Evolutionary conservation across 1,139 yeast species (phyloP).

Genomic region (Yamadazyma mexicana): DNA sequence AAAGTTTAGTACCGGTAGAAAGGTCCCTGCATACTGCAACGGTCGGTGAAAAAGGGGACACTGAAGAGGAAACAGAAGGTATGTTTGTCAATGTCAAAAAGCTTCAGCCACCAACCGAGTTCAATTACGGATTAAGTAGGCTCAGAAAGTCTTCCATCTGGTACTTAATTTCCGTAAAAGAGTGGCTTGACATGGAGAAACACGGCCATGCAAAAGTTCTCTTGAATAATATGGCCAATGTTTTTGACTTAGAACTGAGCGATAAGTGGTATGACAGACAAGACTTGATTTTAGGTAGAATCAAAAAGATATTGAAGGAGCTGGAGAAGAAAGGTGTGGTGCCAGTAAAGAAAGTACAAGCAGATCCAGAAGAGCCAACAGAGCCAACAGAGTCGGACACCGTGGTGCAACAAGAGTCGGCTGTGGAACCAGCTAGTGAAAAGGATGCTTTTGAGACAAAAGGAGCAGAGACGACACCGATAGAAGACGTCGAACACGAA

Average conservation of each 20-base stretch:
- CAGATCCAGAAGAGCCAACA: background rate
- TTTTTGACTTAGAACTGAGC: conserved; percentile 22
- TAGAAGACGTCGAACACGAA: too few relatives aligned
- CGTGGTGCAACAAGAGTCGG: too few relatives aligned
- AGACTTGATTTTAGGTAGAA: conserved; percentile 31
- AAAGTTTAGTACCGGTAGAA: conserved; percentile 3
- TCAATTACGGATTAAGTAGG: conserved; percentile 31
- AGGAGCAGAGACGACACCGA: too few relatives aligned
- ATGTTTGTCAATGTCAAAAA: conserved; percentile 12
- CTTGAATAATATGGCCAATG: conserved; percentile 24
- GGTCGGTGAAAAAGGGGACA: background rate
- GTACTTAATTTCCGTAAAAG: conserved; percentile 73
- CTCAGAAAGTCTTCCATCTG: conserved; percentile 77
- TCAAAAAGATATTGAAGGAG: conserved; percentile 19
- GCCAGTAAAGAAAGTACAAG: background rate
- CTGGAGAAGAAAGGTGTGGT: background rate
- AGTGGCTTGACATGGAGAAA: conserved; percentile 52
- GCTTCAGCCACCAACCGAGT: conserved; percentile 15
- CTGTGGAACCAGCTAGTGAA: too few relatives aligned
- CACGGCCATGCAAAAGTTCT: conserved; percentile 25
- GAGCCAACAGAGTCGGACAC: too few relatives aligned
- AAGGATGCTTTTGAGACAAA: too few relatives aligned
- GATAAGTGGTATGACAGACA: conserved; percentile 38
- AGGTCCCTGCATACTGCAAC: conserved; percentile 15
- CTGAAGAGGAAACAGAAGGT: conserved; percentile 12